Conservation (phyloP, 176 grass and related monocot species). For the Juncus effusus region DNA sequence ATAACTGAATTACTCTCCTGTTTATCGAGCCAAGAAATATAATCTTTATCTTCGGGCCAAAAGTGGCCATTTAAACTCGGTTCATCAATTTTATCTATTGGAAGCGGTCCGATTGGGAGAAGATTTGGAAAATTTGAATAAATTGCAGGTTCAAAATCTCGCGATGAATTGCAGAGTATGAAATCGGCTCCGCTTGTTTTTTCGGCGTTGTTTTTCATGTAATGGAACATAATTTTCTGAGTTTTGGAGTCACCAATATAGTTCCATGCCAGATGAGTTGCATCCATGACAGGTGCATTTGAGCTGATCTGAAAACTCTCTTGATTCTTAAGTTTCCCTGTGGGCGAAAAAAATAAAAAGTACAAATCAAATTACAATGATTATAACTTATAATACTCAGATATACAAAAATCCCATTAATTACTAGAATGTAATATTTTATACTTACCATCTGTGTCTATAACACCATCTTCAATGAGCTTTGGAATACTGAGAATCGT, state of each 20-base stretch:
- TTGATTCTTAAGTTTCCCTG: background rate
- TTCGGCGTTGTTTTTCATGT: background rate
- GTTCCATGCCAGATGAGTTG: background rate
- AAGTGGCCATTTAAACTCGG: background rate
- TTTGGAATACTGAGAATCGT: background rate
- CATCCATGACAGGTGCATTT: background rate
- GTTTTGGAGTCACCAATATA: background rate
- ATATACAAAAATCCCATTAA: background rate
- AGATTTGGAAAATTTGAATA: background rate
- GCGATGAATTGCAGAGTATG: background rate
- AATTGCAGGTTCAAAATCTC: background rate
- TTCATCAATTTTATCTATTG: background rate
- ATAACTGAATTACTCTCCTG: conserved; percentile 40
- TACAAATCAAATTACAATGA: background rate
- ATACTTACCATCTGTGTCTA: conserved; percentile 19
- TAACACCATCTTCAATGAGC: conserved; percentile 3
- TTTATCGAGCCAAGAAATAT: background rate
- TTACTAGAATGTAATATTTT: background rate
- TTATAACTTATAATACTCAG: background rate
- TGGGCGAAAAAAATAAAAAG: background rate
- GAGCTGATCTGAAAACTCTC: background rate
- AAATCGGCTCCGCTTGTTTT: background rate
- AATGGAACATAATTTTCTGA: background rate
- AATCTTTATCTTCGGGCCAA: background rate
- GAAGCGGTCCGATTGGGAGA: background rate